A percentile compares a stretch with the other conserved stretches of the same genome.
Evolutionary conservation across 805 yeast species (phyloP).

Genomic region (Cyberlindnera bimundalis): DNA sequence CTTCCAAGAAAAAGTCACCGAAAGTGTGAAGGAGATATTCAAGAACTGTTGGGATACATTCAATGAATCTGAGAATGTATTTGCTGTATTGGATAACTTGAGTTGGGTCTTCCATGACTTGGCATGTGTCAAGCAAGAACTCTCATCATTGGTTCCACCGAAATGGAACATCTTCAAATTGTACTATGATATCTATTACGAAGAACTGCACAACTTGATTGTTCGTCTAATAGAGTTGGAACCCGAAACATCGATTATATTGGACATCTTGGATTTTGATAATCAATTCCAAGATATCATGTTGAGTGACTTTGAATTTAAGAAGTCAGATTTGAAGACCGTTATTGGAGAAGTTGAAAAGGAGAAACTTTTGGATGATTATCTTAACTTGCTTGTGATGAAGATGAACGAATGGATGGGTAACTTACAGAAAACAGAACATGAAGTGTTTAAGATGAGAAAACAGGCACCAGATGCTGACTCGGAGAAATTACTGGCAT

Average conservation of each 20-base stretch:
- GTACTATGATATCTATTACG: constrained; percentile 64
- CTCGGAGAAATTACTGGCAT: constrained; percentile 57
- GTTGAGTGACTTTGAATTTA: constrained; percentile 46
- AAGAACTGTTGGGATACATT: constrained; percentile 57
- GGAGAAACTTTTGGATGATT: constrained; percentile 71
- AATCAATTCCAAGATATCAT: constrained; percentile 57
- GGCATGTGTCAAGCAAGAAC: constrained; percentile 55
- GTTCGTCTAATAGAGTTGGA: constrained; percentile 61
- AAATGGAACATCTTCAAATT: constrained; percentile 70
- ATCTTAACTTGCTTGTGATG: constrained; percentile 60
- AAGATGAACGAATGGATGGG: constrained; percentile 86
- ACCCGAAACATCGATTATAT: constrained; percentile 74
- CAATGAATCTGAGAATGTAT: constrained; percentile 37
- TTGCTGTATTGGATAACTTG: constrained; percentile 63
- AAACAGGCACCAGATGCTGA: constrained; percentile 71
- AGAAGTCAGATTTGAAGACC: constrained; percentile 46
- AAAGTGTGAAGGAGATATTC: constrained; percentile 64
- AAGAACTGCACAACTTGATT: constrained; percentile 60
- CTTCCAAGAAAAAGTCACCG: constrained; percentile 56
- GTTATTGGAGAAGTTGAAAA: constrained; percentile 70
- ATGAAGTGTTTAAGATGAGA: constrained; percentile 59
- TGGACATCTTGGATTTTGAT: constrained; percentile 75
- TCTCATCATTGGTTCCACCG: constrained; percentile 59
- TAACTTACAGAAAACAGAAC: constrained; percentile 65
- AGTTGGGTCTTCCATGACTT: constrained; percentile 86